Evolutionary conservation across 371 early-diverging fungal genomes (phyloP), one percentile per base, ranked within the genome.

Genomic region (Mortierella sp.): DNA sequence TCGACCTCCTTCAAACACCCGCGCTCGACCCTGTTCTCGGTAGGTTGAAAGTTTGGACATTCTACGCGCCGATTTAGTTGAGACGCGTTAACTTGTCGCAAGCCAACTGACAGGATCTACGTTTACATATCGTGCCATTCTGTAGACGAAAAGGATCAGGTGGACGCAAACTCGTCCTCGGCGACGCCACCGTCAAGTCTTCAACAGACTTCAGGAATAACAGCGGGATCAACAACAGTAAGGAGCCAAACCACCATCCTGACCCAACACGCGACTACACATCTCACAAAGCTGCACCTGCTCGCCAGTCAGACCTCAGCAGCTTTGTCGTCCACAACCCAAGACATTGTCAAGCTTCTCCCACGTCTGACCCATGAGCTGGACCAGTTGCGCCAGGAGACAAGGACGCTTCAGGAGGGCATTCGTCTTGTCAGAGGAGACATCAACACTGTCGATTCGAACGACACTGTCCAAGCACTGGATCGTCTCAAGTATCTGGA

Each of bases 361-460:
- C 95, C 96, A 5, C 90, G 93, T 9, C 72, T 93, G 21, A 72
- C 93, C 21, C 92, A 95, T 69, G 95, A 95, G 44, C 77, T 96
- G 1, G 92, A 93, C 73, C 78, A 90, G 0, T 89, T 95, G 50
- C 75, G 91, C 24, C 91, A 93, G 26, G 91, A 94, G 78, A 91
- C 92, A 9, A 81, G 82, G 16, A 77, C 88, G 0, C 89, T 93
- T 19, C 89, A 91, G 73, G 82, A 88, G 28, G 89, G 89, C 24
- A 86, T 94, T 5, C 87, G 84, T 10, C 77, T 83, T 21, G 93
- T 93, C 11, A 80, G 89, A 53, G 72, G 80, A 21, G 89, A 91
- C n/a, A 85, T 91, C 71, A 83, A 89, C 64, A 73, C 80, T 51
- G 82, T 90, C 46, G 87, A 90, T 11, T 72, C 81, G 5, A 48